Base-by-base conservation (phyloP, 371 early-diverging fungal species). In the Haplosporangium sp. region DNA sequence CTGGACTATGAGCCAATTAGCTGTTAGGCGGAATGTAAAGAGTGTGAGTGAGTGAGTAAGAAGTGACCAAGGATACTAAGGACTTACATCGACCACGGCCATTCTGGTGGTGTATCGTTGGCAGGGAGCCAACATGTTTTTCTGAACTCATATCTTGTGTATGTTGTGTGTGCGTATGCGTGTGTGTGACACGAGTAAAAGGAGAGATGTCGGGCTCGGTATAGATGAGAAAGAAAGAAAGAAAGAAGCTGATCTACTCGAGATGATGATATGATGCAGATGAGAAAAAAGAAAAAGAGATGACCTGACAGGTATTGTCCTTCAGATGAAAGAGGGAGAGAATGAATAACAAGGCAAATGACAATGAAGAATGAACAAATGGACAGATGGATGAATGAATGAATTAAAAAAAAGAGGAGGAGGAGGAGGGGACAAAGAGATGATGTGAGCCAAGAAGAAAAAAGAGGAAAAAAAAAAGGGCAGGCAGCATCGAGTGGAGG, bases 51-150 rank as follows among this genome's bases (percentile, higher is more conserved):
- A 40, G n/a, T 18, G 42, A 43, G 46, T 10, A 43, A 36, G 20
- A 41, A 42, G 13, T 20, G n/a, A 6, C 12, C 10, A 37, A 40
- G 14, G 40, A 21, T 37, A 50, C 20, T 7, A 20, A 45, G n/a
- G 20, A 73, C 74, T 67, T 73, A 73, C 74, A 38, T 12, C 60
- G 55, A 36, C 69, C 61, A 51, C 68, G 74, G 16, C 74, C 74
- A 38, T 51, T 62, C 68, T 67, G 74, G 38, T 74, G 68, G 18
- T 74, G 74, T 63, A 74, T 74, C 55, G 74, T 74, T 9, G 74
- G 74, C 20, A 74, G 61, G 13, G 74, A 74, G 41, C 68, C 74
- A 43, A 55, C n/a, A 43, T 67, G 64, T 52, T 74, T 74, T 59
- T 74, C 74, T 56, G 74, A 54, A 23, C 68, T 64, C 74, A 74